Evolutionary conservation across 768 basidiomycete species (phyloP).

Genomic region (Obba rivulosa): DNA sequence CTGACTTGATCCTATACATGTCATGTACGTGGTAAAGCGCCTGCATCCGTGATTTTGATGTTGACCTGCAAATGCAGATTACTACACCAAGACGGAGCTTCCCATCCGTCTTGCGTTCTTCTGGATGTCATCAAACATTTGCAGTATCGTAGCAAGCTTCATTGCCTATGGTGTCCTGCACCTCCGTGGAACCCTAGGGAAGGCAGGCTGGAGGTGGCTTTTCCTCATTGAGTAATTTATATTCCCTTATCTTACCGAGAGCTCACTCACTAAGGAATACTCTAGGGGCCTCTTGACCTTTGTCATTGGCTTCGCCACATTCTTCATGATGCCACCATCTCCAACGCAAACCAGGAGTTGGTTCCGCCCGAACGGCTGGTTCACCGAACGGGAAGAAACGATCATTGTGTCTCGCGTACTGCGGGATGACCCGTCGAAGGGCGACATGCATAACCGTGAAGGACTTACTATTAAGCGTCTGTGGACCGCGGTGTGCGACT

Average conservation of each 20-base stretch:
- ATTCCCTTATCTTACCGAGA: constrained; percentile 33
- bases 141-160: constrained; percentile 33
- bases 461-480: constrained; percentile 44
- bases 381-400: constrained; percentile 43
- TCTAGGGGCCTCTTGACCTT: constrained; percentile 45
- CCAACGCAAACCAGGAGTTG: constrained; percentile 55
- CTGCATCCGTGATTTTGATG: background rate
- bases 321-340: constrained; percentile 50
- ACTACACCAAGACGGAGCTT: constrained; percentile 47
- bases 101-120: constrained; percentile 12
- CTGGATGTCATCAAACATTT: constrained; percentile 14
- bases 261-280: constrained; percentile 38
- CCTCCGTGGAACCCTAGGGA: constrained; percentile 49
- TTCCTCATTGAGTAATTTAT: constrained; percentile 51
- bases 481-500: constrained; percentile 53
- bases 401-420: constrained; percentile 59
- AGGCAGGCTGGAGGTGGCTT: constrained; percentile 56
- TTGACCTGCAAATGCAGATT: constrained; percentile 26
- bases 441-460: constrained; percentile 70
- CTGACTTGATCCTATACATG: constrained; percentile 45
- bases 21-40: constrained; percentile 27
- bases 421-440: constrained; percentile 29
- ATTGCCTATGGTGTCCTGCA: constrained; percentile 57
- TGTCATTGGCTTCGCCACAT: constrained; percentile 40
- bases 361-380: constrained; percentile 57